Base-by-base conservation (phyloP, 2,329 filamentous ascomycete genomes). In the Aspergillus hiratsukae region DNA sequence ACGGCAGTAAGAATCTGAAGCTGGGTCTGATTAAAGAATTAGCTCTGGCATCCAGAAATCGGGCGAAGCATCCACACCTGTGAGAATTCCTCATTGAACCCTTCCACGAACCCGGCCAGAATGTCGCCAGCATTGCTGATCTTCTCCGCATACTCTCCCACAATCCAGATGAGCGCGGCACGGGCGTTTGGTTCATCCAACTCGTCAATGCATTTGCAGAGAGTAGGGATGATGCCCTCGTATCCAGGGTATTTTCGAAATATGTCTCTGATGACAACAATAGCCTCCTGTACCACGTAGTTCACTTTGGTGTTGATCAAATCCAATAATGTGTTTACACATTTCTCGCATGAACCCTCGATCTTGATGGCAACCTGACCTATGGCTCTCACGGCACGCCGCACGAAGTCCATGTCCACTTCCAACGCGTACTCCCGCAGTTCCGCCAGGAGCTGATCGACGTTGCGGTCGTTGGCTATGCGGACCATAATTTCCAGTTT, bases 401-500 rank as follows among this genome's bases (percentile, higher is more conserved):
- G 87, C 54, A 97, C 93, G 72, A 97, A 97, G 73, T 99, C 94
- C 92, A 99, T 97, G 68, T 99, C 94, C 35, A 99, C 93, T 79
- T 99, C 94, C 65, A 97, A 81, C 7, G 94, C 94, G 67, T 99
- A 99, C 74, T 99, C 94, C 75, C 96, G 97, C 69, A 99, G 74
- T 73, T 99, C 94, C 10, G 92, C 89, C 17, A 99, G 80, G 27
- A 99, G 81, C 71, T 97, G 94, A 69, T 99, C 94, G 58, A 93
- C 93, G 70, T 97, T 99, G 71, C 88, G 89, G 65, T 97, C 92
- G 76, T 97, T 97, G 59, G 93, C 91, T 86, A 99, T 97, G 74
- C 94, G 87, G 49, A 99, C 93, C 94, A 99, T 97, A 61, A 97
- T 97, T 72, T 99, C 94, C 51, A 99, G 84, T 72, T 99, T 99